Evolutionary conservation across 2,329 filamentous ascomycete genomes (phyloP), one percentile per base, ranked within the genome.

Genomic region (Claviceps sp.): DNA sequence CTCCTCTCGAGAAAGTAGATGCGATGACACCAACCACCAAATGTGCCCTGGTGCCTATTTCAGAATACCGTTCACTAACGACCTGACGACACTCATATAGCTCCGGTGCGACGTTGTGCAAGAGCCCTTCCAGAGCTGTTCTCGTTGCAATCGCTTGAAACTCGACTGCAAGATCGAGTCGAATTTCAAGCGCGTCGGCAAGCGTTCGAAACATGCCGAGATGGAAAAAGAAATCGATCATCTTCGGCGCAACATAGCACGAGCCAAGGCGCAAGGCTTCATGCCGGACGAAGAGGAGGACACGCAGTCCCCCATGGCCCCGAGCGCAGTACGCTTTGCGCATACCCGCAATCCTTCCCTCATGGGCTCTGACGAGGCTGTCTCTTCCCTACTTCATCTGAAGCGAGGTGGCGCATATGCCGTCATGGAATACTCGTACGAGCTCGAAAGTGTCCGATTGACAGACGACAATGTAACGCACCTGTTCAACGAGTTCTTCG

Each of bases 101-200:
- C 73, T 91, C 56, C 84, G 86, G 63, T 93, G 87, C 75, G 86
- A 91, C 72, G 86, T 91, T 59, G 74, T 86, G 59, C 85, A 89
- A 68, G 85, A 88, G 30, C 86, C 86, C 18, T 90, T 89, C 66
- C 78, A 81, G 61, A 81, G 80, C 60, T 93, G 87, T 71, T 82
- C 82, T 51, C 78, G 87, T 52, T 93, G 87, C 70, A 79, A 79
- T 64, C 86, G 88, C 61, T 78, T 90, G 62, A 86, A 85, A 67
- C 81, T 91, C 55, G 79, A 84, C 55, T 93, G 87, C 74, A 87
- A 88, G 67, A 91, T 93, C 67, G 86, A 91, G 67, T 86, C 85
- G 61, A 88, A 89, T 67, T 91, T 91, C 70, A 90, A 89, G 75
- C 82, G 86, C 59, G 75, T 90, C 18, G 85, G 86, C 56, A 93